Base-by-base conservation (phyloP, 257 asterid species). In the Handroanthus guayacan region DNA sequence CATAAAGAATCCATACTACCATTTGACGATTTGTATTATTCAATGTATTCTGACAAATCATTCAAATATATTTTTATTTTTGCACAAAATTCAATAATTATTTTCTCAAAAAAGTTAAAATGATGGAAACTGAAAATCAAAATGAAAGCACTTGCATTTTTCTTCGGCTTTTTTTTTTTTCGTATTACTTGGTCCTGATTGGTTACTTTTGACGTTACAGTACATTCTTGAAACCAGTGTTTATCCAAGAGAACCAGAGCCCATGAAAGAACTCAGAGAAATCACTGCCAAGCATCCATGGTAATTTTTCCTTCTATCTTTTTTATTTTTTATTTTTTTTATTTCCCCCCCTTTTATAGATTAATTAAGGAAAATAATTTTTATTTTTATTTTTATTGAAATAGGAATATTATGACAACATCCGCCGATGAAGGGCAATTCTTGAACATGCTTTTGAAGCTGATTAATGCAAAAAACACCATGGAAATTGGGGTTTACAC, bases 401-500 rank as follows among this genome's bases (percentile, higher is more conserved):
- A 69, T 45, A 92, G 97, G 97, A 92, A 92, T 48, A 80, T 90
- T 12, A 92, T 90, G 97, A 92, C 97, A 0, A 92, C 97, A 2
- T 92, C 97, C 0, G 97, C 97, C 2, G 97, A 92, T 75, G 97
- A 92, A 54, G 97, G 97, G 67, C 98, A 92, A 74, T 89, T 92
- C 77, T 72, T 92, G 84, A 91, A 77, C 94, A 87, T 92, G 94
- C 95, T 92, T 13, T 43, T 90, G 82, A 92, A 92, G 81, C 84
- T 92, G 82, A 89, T 92, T 76, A 92, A 92, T 58, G 97, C 97
- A 14, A 92, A 89, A 70, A 92, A 90, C 87, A 92, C 98, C 2
- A 92, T 92, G 97, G 98, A 92, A 74, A 92, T 92, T 50, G 98
- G 98, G 5, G 98, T 92, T 56, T 92, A 89, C 81, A 92, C 98